Base-by-base conservation (phyloP, 2,329 filamentous ascomycete genomes). In the Lasiodiplodia gonubiensis region DNA sequence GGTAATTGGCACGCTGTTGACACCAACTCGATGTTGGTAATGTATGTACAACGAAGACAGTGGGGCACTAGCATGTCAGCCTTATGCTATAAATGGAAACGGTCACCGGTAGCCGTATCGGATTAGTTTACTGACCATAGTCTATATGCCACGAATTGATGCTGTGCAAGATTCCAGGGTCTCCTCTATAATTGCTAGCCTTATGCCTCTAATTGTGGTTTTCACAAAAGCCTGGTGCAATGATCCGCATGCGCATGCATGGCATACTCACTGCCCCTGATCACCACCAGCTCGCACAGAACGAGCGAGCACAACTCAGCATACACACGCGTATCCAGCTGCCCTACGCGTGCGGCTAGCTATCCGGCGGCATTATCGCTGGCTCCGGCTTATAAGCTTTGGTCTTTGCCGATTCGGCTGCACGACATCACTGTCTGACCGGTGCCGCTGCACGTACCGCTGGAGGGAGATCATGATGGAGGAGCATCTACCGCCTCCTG, bases 401-500 rank as follows among this genome's bases (percentile, higher is more conserved):
- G 39, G 39, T 7, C 39, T 3, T 42, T 42, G 14, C 39, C 14
- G 42, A 33, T 33, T 33, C 30, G 30, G 37, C 39, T 49, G 57
- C 57, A 61, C 25, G 25, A 33, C 39, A 49, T 61, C 18, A 21
- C 7, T 46, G 16, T 16, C 23, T 59, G 55, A 16, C 30, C 57
- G 39, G 57, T 61, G 57, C 57, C 25, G 57, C 39, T n/a, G 30
- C 23, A 25, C 11, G 51, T 33, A 18, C 39, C 39, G 39, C 39
- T 18, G 42, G 10, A 27, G 12, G 21, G 30, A 42, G 39, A 33
- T 61, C 57, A 33, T 14, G 57, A 8, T 46, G 42, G 42, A n/a
- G 42, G 14, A 48, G 57, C 57, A 61, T 16, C 16, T 25, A 33
- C 57, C 57, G 57, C 57, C 57, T 42, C 23, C 57, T 61, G 57